Evolutionary conservation across 345 rosid species (phyloP), one percentile per base, ranked within the genome.

Genomic region (Euclidium syriacum): DNA sequence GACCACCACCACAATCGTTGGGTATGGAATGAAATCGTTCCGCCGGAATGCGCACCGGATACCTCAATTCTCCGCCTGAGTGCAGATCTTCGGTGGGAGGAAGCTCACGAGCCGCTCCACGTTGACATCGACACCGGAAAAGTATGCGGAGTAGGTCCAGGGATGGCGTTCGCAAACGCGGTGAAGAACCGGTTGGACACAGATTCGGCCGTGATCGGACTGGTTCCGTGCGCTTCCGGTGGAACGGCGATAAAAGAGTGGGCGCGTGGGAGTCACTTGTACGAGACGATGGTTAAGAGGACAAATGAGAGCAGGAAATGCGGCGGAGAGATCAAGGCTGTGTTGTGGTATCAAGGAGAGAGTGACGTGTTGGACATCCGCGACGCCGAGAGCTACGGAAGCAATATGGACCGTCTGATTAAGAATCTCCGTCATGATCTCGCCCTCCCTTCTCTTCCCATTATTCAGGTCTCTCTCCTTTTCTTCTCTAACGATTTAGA

Each of bases 271-370:
- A 73, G 68, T 57, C 56, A 68, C 26, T 57, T 85, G 79, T 89
- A 92, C 33, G 85, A 83, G 58, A 79, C 22, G 18, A 89, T 86
- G 98, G 81, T 89, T 68, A 78, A 19, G 72, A 82, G 96, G 26
- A 74, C 83, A 24, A 78, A 65, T 14, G 89, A 68, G 81, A 86
- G 94, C 17, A 66, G 70, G 51, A 80, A 60, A 58, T 55, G 44
- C 7, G 86, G 90, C 0, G 95, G 88, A 17, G 88, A 77, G 76
- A 80, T 89, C 29, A 85, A 75, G 78, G 83, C 83, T 5, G 33
- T 85, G 92, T 60, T 92, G 50, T 89, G 97, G 98, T 92, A 74
- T 64, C 97, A 89, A 74, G 98, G 98, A 34, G 95, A 92, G 75
- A 87, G 98, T 70, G 98, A 87, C 76, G 63, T 91, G 60, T 61